Conservation (phyloP, 2,329 filamentous ascomycete species). For the Pseudogymnoascus sp. region DNA sequence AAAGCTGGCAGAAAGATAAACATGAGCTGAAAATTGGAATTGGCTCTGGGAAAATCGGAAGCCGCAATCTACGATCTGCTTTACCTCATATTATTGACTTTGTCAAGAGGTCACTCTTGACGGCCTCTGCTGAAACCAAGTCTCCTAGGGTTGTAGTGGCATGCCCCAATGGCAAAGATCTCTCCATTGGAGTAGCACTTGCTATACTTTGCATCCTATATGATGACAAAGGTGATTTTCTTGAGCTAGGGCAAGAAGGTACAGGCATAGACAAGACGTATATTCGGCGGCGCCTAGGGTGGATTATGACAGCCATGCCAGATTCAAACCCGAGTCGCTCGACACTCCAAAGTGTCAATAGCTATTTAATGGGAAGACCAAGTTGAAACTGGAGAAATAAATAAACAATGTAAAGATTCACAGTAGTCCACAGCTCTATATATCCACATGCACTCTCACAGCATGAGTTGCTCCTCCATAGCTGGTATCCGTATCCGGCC, state of each 20-base stretch:
- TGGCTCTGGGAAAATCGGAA: slow-evolving; percentile 68
- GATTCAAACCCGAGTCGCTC: slow-evolving; percentile 76
- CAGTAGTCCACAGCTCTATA: neutral
- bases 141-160: slow-evolving; percentile 46
- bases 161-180: slow-evolving; percentile 72
- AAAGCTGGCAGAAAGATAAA: slow-evolving; percentile 32
- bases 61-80: slow-evolving; percentile 70
- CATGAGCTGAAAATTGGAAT: slow-evolving; percentile 52
- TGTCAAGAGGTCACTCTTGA: slow-evolving; percentile 18
- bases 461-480: neutral
- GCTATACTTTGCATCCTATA: slow-evolving; percentile 69
- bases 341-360: slow-evolving; percentile 87
- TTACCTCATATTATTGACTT: slow-evolving; percentile 55
- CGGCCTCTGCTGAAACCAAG: neutral
- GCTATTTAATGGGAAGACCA: slow-evolving; percentile 62
- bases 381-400: neutral
- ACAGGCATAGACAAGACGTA: slow-evolving; percentile 59
- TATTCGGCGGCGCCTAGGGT: slow-evolving; percentile 71
- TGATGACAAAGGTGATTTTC: slow-evolving; percentile 50
- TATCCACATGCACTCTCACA: neutral
- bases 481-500: neutral
- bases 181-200: slow-evolving; percentile 71
- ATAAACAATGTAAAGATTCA: neutral
- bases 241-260: neutral
- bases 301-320: slow-evolving; percentile 72